These are phyloP conservation scores for Lichtheimia ornata DNA, from an alignment of 371 early-diverging fungal species.

Conservation along the genomic window DNA sequence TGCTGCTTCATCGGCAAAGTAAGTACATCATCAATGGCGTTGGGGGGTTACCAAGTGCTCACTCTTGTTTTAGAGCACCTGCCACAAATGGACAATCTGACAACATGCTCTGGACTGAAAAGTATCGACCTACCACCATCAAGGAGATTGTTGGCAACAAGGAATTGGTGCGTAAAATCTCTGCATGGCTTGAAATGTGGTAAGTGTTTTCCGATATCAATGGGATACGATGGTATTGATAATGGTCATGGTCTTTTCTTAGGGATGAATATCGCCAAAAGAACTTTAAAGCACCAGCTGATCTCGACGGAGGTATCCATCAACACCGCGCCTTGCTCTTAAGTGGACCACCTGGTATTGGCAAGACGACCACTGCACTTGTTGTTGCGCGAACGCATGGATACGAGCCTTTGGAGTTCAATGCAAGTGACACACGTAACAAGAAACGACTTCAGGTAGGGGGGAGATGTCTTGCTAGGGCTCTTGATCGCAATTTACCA, in stretches of 20 bases:
- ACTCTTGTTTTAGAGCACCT: not conserved
- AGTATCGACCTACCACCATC: constrained; percentile 86
- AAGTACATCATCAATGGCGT: not conserved
- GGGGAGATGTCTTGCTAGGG: not conserved
- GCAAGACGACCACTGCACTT: constrained; percentile 98
- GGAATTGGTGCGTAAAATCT: constrained; percentile 63
- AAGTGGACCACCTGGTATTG: constrained; percentile 98
- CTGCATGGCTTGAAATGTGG: constrained; percentile 79
- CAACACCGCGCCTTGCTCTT: constrained; percentile 79
- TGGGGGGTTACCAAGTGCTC: not conserved
- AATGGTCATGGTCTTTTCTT: not conserved
- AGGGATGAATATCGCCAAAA: constrained; percentile 30
- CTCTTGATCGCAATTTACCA: no score
- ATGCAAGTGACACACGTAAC: constrained; percentile 98
- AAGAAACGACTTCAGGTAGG: constrained; percentile 83
- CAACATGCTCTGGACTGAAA: constrained; percentile 91
- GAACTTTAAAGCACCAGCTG: constrained; percentile 11
- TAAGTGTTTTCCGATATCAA: constrained; percentile 20
- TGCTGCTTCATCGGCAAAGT: not conserved
- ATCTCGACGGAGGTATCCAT: constrained; percentile 19
- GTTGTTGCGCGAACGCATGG: constrained; percentile 83
- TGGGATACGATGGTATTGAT: not conserved
- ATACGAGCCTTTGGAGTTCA: constrained; percentile 94
- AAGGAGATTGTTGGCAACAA: constrained; percentile 96
- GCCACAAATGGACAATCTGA: not conserved